These are phyloP conservation scores for Mortierella sp. DNA, from an alignment of 371 early-diverging fungal species.

Conservation along the genomic window DNA sequence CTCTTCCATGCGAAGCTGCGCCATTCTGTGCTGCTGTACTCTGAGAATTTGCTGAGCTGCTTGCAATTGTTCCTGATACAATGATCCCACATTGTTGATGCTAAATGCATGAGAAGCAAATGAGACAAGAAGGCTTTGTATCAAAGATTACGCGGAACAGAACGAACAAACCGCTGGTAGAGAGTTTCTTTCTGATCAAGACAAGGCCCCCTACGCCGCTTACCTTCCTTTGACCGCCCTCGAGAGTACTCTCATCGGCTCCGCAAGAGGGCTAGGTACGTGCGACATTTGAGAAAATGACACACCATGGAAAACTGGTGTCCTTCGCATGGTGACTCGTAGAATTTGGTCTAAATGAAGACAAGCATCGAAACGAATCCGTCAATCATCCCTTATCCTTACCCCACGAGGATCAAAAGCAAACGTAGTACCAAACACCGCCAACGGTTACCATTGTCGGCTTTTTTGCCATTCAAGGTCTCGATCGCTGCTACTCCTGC, in stretches of 20 bases:
- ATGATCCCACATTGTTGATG: slow-evolving; percentile 28
- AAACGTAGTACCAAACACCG: neutral
- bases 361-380: neutral
- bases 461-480: slow-evolving; percentile 44
- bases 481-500: slow-evolving; percentile 41
- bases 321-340: slow-evolving; percentile 27
- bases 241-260: slow-evolving; percentile 31
- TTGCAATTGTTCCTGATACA: slow-evolving; percentile 36
- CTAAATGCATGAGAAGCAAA: slow-evolving; percentile 4
- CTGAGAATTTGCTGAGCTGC: slow-evolving; percentile 37
- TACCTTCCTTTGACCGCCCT: slow-evolving; percentile 49
- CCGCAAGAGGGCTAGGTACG: slow-evolving; percentile 28
- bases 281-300: slow-evolving; percentile 1
- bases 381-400: no score
- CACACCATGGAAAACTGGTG: slow-evolving; percentile 19
- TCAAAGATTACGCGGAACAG: neutral
- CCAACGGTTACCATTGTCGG: slow-evolving; percentile 34
- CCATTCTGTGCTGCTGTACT: slow-evolving; percentile 44
- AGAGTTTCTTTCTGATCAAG: neutral
- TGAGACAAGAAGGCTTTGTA: neutral
- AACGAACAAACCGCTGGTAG: neutral
- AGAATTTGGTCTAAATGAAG: slow-evolving; percentile 35
- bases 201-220: neutral
- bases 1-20: slow-evolving; percentile 31
- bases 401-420: no score